Evolutionary conservation across 73 alveolate genomes (phyloP), one percentile per base, ranked within the genome.

Genomic region (Halteria grandinella): DNA sequence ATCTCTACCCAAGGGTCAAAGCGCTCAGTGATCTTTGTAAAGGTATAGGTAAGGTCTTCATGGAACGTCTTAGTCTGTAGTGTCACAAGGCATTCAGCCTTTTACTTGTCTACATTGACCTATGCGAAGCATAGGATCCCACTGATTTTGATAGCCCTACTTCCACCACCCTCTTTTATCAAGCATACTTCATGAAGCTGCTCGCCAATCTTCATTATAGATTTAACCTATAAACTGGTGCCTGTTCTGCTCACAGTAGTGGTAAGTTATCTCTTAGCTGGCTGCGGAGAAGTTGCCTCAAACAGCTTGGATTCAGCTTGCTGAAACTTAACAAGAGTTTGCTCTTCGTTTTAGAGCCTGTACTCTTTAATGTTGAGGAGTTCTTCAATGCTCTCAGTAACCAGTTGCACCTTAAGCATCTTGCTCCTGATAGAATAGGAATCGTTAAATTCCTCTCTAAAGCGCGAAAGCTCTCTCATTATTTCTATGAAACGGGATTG

Each of bases 391-490:
- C 53, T 32, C 18, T 66, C 8, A 20, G 80, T 44, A 41, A 66
- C 80, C 32, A 45, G 69, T 24, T 66, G n/a, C 11, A 57, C 45
- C 69, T 66, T 66, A 3, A 11, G 29, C 7, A 66, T 20, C 47
- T 66, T 66, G 29, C 80, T 66, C 18, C 80, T 8, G 1, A 66
- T 41, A 3, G 80, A 66, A 32, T 66, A 66, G 8, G 12, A 37
- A 28, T 66, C 80, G 47, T 66, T 47, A 43, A 66, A 66, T 45
- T 66, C 80, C 7, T 66, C 53, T 44, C 69, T 47, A 25, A 66
- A 66, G 24, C 80, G 15, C 11, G 80, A 66, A 4, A 66, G 80
- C 69, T 66, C 80, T 47, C 80, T 43, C 80, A 66, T 66, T 41
- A 66, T 66, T 24, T 66, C 80, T 5, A 66, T 66, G 43, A 44